phyloP scores from a whole-genome alignment of 208 protist species.

The Acanthamoeba lenticulata region DNA sequence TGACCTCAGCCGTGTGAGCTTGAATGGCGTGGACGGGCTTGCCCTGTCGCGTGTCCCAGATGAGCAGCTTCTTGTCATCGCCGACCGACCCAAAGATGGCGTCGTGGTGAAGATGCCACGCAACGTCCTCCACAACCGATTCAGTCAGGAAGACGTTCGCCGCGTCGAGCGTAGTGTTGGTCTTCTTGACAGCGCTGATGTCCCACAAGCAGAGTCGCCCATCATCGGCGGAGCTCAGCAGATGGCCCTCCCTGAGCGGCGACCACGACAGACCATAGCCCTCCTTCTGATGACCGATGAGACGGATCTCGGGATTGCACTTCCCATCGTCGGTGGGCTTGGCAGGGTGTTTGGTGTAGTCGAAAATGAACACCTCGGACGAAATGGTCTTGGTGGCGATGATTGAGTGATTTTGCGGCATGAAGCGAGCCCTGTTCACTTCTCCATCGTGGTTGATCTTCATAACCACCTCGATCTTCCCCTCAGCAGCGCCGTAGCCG shows the following conservation, averaged over 20 bases:
- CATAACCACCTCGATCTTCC: conserved; percentile 86
- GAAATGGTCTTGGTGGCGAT: conserved; percentile 92
- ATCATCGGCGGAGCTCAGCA: conserved; percentile 95
- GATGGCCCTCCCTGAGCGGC: conserved; percentile 84
- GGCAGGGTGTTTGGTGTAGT: conserved; percentile 88
- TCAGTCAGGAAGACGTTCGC: conserved; percentile 24
- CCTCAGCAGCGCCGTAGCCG: conserved; percentile 72
- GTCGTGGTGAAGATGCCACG: conserved; percentile 91
- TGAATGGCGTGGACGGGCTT: conserved; percentile 74
- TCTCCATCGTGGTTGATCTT: conserved; percentile 92
- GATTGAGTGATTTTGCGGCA: conserved; percentile 91
- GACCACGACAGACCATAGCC: conserved; percentile 92
- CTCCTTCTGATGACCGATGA: conserved; percentile 90
- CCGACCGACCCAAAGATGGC: conserved; percentile 93
- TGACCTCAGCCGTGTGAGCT: conserved; percentile 89
- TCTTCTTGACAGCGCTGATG: conserved; percentile 80
- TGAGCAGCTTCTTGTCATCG: conserved; percentile 93
- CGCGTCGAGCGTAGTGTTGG: conserved; percentile 65
- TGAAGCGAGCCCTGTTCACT: conserved; percentile 91
- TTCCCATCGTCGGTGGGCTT: conserved; percentile 80
- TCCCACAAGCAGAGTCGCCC: conserved; percentile 93
- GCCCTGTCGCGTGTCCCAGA: conserved; percentile 89
- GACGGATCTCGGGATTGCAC: conserved; percentile 83
- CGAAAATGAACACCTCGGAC: conserved; percentile 90
- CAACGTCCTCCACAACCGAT: conserved; percentile 93